These are phyloP conservation scores for Arthromyces matolae DNA, from an alignment of 768 basidiomycete genomes.

Conservation along the genomic window DNA sequence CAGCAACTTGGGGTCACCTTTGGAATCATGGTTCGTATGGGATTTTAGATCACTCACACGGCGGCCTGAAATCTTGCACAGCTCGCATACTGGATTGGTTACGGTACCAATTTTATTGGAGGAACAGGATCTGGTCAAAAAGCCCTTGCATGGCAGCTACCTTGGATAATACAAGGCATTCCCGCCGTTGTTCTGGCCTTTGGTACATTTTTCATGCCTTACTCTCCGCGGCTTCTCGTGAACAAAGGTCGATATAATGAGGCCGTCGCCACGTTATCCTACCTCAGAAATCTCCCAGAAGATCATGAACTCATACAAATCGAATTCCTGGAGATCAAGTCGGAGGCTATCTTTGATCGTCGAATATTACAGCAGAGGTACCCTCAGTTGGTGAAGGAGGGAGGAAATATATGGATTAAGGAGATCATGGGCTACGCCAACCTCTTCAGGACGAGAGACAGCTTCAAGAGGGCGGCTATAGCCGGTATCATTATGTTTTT, in stretches of 20 bases:
- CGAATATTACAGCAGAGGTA: constrained; percentile 21
- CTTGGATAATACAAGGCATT: constrained; percentile 28
- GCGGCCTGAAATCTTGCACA: no score
- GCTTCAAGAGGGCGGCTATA: constrained; percentile 14
- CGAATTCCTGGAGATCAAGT: constrained; percentile 34
- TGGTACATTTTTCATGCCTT: constrained; percentile 32
- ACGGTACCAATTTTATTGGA: constrained; percentile 17
- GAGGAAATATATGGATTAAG: constrained; percentile 12
- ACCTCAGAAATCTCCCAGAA: constrained; percentile 29
- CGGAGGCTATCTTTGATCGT: constrained; percentile 14
- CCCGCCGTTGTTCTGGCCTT: constrained; percentile 30
- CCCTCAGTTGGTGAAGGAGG: constrained; percentile 14
- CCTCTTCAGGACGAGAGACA: constrained; percentile 15
- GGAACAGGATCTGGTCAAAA: constrained; percentile 13
- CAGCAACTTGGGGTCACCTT: constrained; percentile 17
- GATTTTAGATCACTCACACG: neutral
- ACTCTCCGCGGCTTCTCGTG: constrained; percentile 41
- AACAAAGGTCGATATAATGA: constrained; percentile 34
- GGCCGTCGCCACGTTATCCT: constrained; percentile 30
- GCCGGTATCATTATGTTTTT: constrained; percentile 18
- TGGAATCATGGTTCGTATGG: constrained; percentile 12
- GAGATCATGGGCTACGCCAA: constrained; percentile 16
- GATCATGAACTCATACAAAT: constrained; percentile 31
- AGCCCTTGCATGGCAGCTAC: constrained; percentile 16
- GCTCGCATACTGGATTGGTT: constrained; percentile 17